Evolutionary conservation across 495 filamentous ascomycete genomes (phyloP), one percentile per base, ranked within the genome.

Genomic region (Aspergillus campestris): DNA sequence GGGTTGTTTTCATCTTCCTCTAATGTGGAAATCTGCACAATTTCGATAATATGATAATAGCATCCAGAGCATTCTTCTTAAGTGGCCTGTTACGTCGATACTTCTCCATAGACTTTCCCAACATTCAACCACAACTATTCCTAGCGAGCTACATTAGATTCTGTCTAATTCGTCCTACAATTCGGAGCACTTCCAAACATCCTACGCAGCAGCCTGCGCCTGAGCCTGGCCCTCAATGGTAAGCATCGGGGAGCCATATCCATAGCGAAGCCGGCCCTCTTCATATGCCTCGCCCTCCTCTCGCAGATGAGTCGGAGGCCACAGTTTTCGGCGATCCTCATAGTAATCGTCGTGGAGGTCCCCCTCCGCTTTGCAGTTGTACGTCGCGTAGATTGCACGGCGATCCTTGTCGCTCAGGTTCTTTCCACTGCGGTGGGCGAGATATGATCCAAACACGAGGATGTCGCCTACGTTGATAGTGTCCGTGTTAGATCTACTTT

Each of bases 271-370:
- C 7, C 62, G 55, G 6, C 69, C 67, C 41, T 66, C 61, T 10
- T 63, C 64, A 40, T 71, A 73, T 2, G 50, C 40, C 43, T 60
- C 59, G 14, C 66, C 65, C 10, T 59, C 54, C 44, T 66, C 58
- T 0, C 66, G 58, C 59, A 69, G 59, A 45, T 73, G 69, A 0
- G 69, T 73, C 2, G 66, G 60, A 1, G 67, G 67, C 65, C 64
- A 73, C 5, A 64, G 47, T 32, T 67, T 66, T 38, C 55, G 50
- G 8, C 70, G 51, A 43, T 69, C 67, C n/a, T 48, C 45, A 53
- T 72, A 73, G 50, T 72, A 73, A 30, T 59, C 51, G 40, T 66
- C 58, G 35, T 69, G 65, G 24, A 73, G 50, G 44, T 71, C 60
- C 0, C 70, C 69, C 34, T 72, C 70, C 1, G 60, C 40, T 8